phyloP scores from a whole-genome alignment of 108 stramenopile genomes.

The Nitzschia inconspicua region DNA sequence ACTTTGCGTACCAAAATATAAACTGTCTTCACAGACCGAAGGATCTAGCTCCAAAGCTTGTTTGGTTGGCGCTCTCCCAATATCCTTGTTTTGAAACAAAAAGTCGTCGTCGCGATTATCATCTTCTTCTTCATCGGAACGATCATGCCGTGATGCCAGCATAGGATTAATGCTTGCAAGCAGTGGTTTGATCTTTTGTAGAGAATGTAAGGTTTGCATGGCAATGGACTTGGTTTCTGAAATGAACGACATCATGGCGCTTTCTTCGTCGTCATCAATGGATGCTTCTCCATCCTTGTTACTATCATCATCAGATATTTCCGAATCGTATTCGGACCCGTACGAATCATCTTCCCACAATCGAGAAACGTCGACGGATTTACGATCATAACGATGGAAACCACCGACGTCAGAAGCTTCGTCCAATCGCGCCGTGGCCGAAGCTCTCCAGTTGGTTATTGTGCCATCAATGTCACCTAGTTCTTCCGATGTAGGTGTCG shows the following conservation, averaged over 20 bases:
- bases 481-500: too few species aligned
- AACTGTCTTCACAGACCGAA: constrained; percentile 3
- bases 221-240: constrained; percentile 30
- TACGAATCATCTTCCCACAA: background rate
- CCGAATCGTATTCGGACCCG: constrained; percentile 6
- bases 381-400: background rate
- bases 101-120: background rate
- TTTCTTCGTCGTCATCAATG: constrained; percentile 8
- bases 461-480: too few species aligned
- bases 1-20: constrained; percentile 2
- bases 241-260: constrained; percentile 20
- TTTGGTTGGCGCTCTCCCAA: too few species aligned
- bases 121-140: background rate
- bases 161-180: background rate
- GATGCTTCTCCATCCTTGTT: constrained; percentile 9
- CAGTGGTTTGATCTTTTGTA: constrained; percentile 13
- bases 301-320: constrained; percentile 4
- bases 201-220: constrained; percentile 1
- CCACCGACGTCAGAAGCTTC: background rate
- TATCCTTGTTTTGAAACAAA: background rate
- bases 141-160: background rate
- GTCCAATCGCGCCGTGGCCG: too few species aligned
- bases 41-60: too few species aligned
- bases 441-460: too few species aligned
- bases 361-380: background rate